Conservation (phyloP, 164 flowering plant genomes). For the Aristolochia californica region DNA sequence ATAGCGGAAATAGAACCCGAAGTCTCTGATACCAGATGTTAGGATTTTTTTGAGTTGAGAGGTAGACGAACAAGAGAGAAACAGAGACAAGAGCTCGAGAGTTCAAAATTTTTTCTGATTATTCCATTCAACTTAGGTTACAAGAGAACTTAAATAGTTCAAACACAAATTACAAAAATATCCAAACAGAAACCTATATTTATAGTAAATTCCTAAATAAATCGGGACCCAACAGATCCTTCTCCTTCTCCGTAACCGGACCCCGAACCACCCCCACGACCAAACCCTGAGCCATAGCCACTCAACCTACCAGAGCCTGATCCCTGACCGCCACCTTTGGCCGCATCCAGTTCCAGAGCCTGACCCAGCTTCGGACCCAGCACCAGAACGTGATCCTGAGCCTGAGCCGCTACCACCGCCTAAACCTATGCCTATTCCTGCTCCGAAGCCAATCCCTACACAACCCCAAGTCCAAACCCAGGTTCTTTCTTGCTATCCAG, state of each 20-base stretch:
- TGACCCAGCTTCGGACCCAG: not conserved
- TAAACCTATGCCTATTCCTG: not conserved
- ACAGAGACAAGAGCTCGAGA: too few relatives aligned
- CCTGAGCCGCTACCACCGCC: not conserved
- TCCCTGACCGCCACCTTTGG: too few relatives aligned
- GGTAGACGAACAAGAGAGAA: too few relatives aligned
- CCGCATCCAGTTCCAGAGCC: not conserved
- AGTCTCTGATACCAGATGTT: too few relatives aligned
- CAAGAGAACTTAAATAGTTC: not conserved
- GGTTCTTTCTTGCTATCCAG: not conserved
- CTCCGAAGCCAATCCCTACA: not conserved
- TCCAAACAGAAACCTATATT: too few relatives aligned
- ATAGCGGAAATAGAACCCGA: too few relatives aligned
- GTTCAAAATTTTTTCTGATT: too few relatives aligned
- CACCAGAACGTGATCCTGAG: not conserved
- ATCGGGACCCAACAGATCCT: not conserved
- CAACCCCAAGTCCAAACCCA: not conserved
- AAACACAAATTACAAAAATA: not conserved
- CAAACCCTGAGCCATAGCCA: not conserved
- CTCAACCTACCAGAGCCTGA: not conserved
- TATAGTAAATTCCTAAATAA: too few relatives aligned
- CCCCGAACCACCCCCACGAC: not conserved
- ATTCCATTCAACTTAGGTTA: not conserved
- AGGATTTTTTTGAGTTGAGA: too few relatives aligned
- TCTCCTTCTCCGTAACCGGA: not conserved